Conservation (phyloP, 148 eudicot genomes). For the Camellia japonica region DNA sequence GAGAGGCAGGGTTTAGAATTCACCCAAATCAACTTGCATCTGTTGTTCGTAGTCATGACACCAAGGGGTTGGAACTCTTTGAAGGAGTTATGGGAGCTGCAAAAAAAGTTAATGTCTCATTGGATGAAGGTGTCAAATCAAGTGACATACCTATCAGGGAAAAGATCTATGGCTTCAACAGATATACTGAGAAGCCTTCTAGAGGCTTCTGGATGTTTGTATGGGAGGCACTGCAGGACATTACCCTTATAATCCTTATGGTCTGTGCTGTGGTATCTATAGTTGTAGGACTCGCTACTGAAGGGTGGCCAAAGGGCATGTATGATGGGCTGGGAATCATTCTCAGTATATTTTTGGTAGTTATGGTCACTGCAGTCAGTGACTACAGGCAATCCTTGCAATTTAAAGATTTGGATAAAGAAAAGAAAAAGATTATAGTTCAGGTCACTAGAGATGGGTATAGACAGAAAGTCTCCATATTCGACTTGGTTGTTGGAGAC, state of each 20-base stretch:
- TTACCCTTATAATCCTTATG: conserved; percentile 79
- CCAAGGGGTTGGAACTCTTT: conserved; percentile 40
- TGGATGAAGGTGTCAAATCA: conserved; percentile 57
- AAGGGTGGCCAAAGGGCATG: conserved; percentile 84
- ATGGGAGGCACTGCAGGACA: conserved; percentile 93
- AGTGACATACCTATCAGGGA: conserved; percentile 49
- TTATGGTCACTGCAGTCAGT: conserved; percentile 78
- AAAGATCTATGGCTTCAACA: conserved; percentile 64
- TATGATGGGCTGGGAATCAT: conserved; percentile 87
- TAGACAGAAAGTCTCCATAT: conserved; percentile 71
- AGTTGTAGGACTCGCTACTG: conserved; percentile 78
- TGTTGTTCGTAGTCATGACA: conserved; percentile 57
- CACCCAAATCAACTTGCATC: conserved; percentile 80
- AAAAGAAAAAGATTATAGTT: conserved; percentile 77
- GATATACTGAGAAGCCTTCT: conserved; percentile 73
- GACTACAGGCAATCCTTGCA: conserved; percentile 91
- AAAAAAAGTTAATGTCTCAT: conserved; percentile 48
- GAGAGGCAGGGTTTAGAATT: conserved; percentile 54
- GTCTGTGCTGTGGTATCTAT: conserved; percentile 91
- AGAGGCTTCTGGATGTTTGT: conserved; percentile 81
- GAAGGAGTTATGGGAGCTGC: conserved; percentile 63
- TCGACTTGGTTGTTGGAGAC: conserved; percentile 90
- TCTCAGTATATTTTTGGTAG: conserved; percentile 72
- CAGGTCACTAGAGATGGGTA: conserved; percentile 83
- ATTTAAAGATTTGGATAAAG: conserved; percentile 79